These are phyloP conservation scores for Aspergillus tanneri DNA, from an alignment of 2,329 filamentous ascomycete genomes.

Conservation along the genomic window DNA sequence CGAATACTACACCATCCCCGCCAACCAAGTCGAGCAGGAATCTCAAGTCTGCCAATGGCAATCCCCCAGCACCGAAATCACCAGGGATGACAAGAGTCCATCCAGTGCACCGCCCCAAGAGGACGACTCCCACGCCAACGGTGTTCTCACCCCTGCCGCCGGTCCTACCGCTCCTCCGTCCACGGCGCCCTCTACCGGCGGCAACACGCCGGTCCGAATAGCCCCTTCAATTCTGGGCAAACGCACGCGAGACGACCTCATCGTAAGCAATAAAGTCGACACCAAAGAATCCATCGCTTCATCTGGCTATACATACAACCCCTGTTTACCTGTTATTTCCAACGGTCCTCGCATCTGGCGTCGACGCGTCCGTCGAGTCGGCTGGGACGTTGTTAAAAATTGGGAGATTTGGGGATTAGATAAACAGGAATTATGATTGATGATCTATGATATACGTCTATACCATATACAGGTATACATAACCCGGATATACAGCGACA, in stretches of 20 bases:
- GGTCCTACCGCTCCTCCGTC: too few species aligned
- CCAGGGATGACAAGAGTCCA: conserved; percentile 3
- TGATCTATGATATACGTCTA: neutral
- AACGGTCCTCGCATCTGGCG: conserved; percentile 29
- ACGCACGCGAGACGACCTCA: conserved; percentile 17
- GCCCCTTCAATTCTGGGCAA: conserved; percentile 22
- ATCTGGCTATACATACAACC: conserved; percentile 5
- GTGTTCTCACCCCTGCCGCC: conserved; percentile 4
- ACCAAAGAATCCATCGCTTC: neutral
- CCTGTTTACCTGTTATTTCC: neutral
- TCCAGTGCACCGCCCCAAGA: neutral
- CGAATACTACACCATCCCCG: conserved; percentile 36
- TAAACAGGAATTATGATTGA: conserved; percentile 36
- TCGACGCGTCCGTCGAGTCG: conserved; percentile 37
- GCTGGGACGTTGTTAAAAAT: conserved; percentile 42
- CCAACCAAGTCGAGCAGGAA: conserved; percentile 6
- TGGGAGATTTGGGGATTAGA: conserved; percentile 49
- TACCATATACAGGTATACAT: too few species aligned
- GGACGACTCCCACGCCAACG: neutral
- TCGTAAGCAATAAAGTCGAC: neutral
- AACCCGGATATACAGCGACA: too few species aligned
- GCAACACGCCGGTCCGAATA: too few species aligned
- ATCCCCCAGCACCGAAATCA: conserved; percentile 10
- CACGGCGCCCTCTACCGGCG: neutral
- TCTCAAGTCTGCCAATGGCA: conserved; percentile 17